Evolutionary conservation across 108 stramenopile species (phyloP), one percentile per base, ranked within the genome.

Genomic region (Aurantiochytrium sp.): DNA sequence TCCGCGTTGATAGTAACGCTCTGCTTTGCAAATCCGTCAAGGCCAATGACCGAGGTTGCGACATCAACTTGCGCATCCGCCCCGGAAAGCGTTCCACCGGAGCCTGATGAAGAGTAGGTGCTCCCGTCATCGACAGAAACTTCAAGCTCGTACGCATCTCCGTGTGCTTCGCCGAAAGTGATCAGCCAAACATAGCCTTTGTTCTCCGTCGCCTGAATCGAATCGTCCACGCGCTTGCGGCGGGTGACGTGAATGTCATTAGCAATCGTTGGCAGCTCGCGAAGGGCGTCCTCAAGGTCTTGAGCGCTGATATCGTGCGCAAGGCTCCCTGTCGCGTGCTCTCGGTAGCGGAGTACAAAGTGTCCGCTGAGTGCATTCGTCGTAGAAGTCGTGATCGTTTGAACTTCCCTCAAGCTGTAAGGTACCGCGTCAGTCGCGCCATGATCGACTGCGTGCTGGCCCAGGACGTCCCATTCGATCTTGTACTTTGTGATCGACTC

Each of bases 401-500:
- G 93, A 6, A 93, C 49, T 4, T 90, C 90, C 5, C 91, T 45
- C 21, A 45, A 16, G 44, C 92, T 92, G 90, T 93, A 93, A 5
- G 92, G 89, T 4, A 93, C 60, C 42, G 90, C 57, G 42, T 88
- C 42, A 21, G 87, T n/a, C 19, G 90, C 92, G n/a, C 45, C 73
- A 19, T 16, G 16, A 55, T 58, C 29, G 58, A 90, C 91, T 12
- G 91, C 92, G 49, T 92, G 92, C 18, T 90, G 60, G 19, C 93
- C 93, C 12, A 93, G 19, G 16, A 60, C 90, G 51, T 96, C 96
- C 96, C 96, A 97, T 88, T 97, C 95, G 58, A 97, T 92, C 53
- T 94, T 91, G 91, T 95, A 96, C 59, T 93, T 87, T 55, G 92
- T 94, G 44, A 97, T 64, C 3, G 93, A 91, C 72, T 92, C 92